phyloP scores from a whole-genome alignment of 805 yeast species.

The Sugiyamaella lignohabitans region DNA sequence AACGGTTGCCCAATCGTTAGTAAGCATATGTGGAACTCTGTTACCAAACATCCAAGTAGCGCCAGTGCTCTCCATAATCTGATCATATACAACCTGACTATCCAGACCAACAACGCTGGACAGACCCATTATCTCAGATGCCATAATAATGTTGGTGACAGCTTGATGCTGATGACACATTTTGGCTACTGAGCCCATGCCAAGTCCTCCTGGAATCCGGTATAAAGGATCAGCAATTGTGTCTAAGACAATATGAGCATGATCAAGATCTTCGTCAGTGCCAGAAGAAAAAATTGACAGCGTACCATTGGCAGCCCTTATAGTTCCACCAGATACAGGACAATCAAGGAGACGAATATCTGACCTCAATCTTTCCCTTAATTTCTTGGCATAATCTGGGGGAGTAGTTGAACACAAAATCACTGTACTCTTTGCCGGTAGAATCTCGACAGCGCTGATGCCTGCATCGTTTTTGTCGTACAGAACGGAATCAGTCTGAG shows the following conservation, averaged over 20 bases:
- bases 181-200: conserved; percentile 10
- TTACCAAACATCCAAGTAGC: conserved; percentile 11
- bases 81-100: conserved; percentile 2
- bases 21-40: conserved; percentile 11
- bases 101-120: conserved; percentile 6
- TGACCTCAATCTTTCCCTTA: background rate
- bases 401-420: conserved; percentile 9
- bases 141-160: conserved; percentile 8
- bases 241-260: conserved; percentile 1
- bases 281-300: conserved; percentile 8
- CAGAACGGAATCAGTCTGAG: conserved; percentile 9
- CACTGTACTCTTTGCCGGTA: conserved; percentile 1
- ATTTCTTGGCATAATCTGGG: conserved; percentile 6
- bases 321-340: conserved; percentile 9
- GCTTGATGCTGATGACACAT: conserved; percentile 11
- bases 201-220: conserved; percentile 9
- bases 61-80: conserved; percentile 2
- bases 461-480: conserved; percentile 2
- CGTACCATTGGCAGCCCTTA: conserved; percentile 8
- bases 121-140: conserved; percentile 5
- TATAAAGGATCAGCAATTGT: conserved; percentile 9
- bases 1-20: conserved; percentile 8
- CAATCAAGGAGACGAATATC: conserved; percentile 7
- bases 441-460: conserved; percentile 1
- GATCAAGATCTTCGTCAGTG: conserved; percentile 3